Conservation (phyloP, 257 asterid species). For the Nicotiana benthamiana region DNA sequence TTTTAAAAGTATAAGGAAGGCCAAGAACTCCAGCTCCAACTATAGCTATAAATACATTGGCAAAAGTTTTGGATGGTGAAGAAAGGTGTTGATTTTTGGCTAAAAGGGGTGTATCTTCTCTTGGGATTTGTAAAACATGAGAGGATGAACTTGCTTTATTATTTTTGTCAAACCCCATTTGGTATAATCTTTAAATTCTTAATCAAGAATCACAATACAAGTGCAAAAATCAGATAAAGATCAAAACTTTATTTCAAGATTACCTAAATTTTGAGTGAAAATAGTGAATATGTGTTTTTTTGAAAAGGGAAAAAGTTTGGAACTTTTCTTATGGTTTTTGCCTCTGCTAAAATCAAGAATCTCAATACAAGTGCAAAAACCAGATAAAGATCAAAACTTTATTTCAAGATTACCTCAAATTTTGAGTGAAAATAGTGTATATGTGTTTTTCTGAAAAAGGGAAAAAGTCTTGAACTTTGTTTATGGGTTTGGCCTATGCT, state of each 20-base stretch:
- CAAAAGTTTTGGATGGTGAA: constrained; percentile 7
- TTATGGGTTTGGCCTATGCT: not conserved
- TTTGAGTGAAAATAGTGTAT: not conserved
- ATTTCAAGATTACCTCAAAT: not conserved
- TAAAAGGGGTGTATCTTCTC: constrained; percentile 3
- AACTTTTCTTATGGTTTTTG: not conserved
- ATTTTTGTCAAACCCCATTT: not conserved
- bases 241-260: not conserved
- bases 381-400: not conserved
- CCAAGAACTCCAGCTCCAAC: constrained; percentile 9
- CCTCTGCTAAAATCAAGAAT: not conserved
- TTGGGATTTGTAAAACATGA: constrained; percentile 1
- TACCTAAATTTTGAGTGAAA: not conserved
- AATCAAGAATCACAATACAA: not conserved
- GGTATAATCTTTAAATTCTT: not conserved
- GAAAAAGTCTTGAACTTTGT: not conserved
- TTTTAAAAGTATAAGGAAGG: not conserved
- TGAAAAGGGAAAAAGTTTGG: not conserved
- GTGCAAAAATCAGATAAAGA: not conserved
- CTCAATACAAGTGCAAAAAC: not conserved
- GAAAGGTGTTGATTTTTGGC: not conserved
- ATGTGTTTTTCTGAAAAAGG: not conserved
- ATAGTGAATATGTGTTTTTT: not conserved
- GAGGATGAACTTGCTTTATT: constrained; percentile 5
- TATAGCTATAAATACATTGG: not conserved